phyloP scores from a whole-genome alignment of 176 grass and related monocot species.

The barley (Hordeum vulgare) region MorexV3_pseudomolecules_assembly NC_058520.1:558818594-558819093 shows the following conservation, averaged over 20 bases:
- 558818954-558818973: not conserved
- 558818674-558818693: slow-evolving; percentile 42
- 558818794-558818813: not conserved
- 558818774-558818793: not conserved
- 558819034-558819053: not conserved
- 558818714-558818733: not conserved
- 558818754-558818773: not conserved
- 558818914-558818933: not conserved
- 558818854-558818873: not conserved
- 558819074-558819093: not conserved
- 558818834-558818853: not conserved
- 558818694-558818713: not conserved
- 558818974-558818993: not conserved
- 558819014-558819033: not conserved
- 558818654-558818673: slow-evolving; percentile 48
- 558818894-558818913: not conserved
- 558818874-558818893: not conserved
- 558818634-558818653: slow-evolving; percentile 32
- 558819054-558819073: not conserved
- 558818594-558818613: slow-evolving; percentile 62
- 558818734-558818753: not conserved
- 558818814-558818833: not conserved
- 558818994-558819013: not conserved
- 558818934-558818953: not conserved
- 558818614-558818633: slow-evolving; percentile 77